Evolutionary conservation across 2,329 filamentous ascomycete species (phyloP).

Genomic region (Ceratocystiopsis brevicomis): DNA sequence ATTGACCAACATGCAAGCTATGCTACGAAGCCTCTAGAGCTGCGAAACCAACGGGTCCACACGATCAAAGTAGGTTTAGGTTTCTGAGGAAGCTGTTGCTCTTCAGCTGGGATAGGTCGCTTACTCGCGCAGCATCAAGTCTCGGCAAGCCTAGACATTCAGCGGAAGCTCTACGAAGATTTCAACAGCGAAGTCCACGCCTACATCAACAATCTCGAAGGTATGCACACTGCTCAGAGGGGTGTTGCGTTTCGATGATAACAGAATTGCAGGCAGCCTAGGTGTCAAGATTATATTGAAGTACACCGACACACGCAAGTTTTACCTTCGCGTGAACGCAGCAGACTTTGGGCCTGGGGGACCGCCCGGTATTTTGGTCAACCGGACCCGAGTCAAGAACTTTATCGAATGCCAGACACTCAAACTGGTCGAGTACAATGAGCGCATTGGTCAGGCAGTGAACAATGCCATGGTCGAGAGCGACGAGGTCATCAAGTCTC

Average conservation of each 20-base stretch:
- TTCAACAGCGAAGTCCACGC: constrained; percentile 48
- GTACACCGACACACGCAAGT: constrained; percentile 61
- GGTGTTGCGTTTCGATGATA: constrained; percentile 21
- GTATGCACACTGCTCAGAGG: constrained; percentile 21
- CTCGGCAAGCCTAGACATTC: constrained; percentile 8
- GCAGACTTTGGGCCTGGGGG: constrained; percentile 39
- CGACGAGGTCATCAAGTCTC: constrained; percentile 51
- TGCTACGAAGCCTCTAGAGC: constrained; percentile 60
- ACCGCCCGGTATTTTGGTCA: constrained; percentile 41
- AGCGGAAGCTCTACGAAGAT: constrained; percentile 70
- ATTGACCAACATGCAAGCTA: constrained; percentile 72
- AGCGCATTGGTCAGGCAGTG: constrained; percentile 60
- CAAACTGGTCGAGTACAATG: constrained; percentile 61
- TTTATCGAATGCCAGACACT: constrained; percentile 76
- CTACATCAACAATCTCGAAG: constrained; percentile 39
- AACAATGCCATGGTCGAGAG: constrained; percentile 71
- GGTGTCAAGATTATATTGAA: constrained; percentile 26
- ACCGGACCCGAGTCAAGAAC: constrained; percentile 52
- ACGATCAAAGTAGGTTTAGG: constrained; percentile 47
- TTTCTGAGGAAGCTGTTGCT: too few species aligned
- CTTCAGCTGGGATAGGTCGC: background rate
- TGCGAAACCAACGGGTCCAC: constrained; percentile 78
- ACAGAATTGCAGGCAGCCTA: constrained; percentile 3
- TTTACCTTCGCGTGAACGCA: constrained; percentile 51
- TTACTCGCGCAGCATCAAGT: constrained; percentile 2